Evolutionary conservation across 345 rosid genomes (phyloP).

Genomic region (Euclidium syriacum): DNA sequence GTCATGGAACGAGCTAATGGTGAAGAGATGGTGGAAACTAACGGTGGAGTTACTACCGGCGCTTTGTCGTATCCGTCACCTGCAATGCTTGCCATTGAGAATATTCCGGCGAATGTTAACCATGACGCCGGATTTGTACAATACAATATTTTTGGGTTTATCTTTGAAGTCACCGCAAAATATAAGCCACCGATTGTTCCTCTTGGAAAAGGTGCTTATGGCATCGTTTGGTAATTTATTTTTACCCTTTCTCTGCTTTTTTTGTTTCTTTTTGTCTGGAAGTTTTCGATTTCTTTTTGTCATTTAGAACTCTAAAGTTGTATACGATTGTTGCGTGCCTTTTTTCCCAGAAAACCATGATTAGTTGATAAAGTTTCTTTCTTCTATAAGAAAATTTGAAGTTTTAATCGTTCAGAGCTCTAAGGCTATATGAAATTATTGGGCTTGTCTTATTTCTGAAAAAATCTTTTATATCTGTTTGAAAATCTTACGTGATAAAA

Average conservation of each 20-base stretch:
- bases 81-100: conserved; percentile 29
- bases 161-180: conserved; percentile 80
- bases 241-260: not conserved
- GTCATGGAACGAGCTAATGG: not conserved
- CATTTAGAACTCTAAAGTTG: no score
- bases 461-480: no score
- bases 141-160: conserved; percentile 59
- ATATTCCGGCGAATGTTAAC: conserved; percentile 49
- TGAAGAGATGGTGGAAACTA: not conserved
- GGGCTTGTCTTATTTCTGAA: no score
- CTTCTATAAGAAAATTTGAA: no score
- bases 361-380: no score
- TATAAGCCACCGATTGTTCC: conserved; percentile 76
- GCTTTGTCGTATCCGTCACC: not conserved
- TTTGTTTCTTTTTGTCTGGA: not conserved
- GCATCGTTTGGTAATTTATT: conserved; percentile 66
- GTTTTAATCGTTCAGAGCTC: no score
- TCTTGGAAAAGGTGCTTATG: conserved; percentile 82
- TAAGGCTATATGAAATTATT: no score
- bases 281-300: no score
- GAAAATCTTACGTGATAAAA: no score
- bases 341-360: no score
- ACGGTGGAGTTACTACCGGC: not conserved
- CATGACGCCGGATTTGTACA: conserved; percentile 68
- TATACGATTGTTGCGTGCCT: no score